Evolutionary conservation across 495 filamentous ascomycete species (phyloP).

Genomic region (Melanomma pulvis-pyrius): DNA sequence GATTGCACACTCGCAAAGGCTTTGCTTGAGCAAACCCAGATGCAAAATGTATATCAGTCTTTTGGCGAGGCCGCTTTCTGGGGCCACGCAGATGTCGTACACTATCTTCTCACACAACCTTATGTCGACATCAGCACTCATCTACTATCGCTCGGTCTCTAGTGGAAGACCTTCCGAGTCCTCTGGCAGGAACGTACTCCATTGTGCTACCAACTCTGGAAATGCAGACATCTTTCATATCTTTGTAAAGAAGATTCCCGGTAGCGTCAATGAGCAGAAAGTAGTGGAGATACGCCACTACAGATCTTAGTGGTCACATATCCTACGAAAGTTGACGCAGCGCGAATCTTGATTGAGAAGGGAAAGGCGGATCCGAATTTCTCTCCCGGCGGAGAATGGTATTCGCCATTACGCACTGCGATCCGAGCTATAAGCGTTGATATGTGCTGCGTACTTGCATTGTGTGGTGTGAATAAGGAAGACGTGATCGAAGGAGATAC

Average conservation of each 20-base stretch:
- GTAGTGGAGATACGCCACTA: slow-evolving; percentile 4
- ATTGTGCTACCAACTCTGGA: slow-evolving; percentile 2
- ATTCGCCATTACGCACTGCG: slow-evolving; percentile 7
- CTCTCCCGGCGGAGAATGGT: not conserved
- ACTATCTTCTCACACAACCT: slow-evolving; percentile 10
- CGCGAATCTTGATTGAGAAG: not conserved
- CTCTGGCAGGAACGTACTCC: not conserved
- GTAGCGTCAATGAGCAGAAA: slow-evolving; percentile 3
- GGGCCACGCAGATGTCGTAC: slow-evolving; percentile 5
- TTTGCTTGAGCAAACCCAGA: not conserved
- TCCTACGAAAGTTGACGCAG: not conserved
- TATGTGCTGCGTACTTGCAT: not conserved
- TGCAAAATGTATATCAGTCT: not conserved
- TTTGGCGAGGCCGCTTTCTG: slow-evolving; percentile 7
- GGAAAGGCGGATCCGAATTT: slow-evolving; percentile 3
- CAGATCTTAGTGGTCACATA: not conserved
- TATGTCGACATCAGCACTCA: slow-evolving; percentile 7
- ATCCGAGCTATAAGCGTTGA: not conserved
- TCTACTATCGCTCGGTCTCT: not conserved
- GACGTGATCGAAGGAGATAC: not conserved
- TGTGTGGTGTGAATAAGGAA: not conserved
- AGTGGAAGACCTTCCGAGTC: not conserved
- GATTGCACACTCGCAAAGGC: not conserved
- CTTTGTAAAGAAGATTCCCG: not conserved
- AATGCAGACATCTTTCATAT: slow-evolving; percentile 1